These are phyloP conservation scores for Eimeria necatrix DNA, from an alignment of 169 alveolate species.

Conservation along the genomic window DNA sequence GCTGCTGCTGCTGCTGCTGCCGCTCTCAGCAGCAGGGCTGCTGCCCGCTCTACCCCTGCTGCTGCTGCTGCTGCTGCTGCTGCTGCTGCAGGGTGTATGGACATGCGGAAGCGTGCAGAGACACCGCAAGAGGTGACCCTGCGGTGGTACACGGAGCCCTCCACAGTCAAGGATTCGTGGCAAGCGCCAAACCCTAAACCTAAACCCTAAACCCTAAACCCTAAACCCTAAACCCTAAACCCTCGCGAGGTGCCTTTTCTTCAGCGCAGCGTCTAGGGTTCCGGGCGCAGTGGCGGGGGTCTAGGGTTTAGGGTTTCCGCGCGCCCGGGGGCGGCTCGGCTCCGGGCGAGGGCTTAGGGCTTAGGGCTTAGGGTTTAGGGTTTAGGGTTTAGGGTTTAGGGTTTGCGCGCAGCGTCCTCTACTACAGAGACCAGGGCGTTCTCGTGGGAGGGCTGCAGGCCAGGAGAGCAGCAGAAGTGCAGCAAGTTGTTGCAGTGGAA, in stretches of 20 bases:
- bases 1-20: neutral
- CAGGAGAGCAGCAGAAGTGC: neutral
- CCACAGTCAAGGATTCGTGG: neutral
- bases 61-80: neutral
- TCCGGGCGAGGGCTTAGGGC: too few species aligned
- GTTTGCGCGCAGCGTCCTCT: neutral
- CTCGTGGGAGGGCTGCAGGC: conserved; percentile 23
- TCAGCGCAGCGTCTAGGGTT: too few species aligned
- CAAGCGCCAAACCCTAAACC: neutral
- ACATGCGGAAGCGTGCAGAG: conserved; percentile 52
- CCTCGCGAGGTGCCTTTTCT: too few species aligned
- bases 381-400: neutral
- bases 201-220: too few species aligned
- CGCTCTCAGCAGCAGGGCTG: neutral
- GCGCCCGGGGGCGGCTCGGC: too few species aligned
- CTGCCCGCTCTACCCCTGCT: neutral
- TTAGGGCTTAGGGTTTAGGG: neutral
- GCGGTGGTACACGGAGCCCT: neutral
- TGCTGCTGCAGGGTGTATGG: conserved; percentile 49
- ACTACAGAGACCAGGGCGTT: neutral
- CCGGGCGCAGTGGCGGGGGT: too few species aligned
- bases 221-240: neutral
- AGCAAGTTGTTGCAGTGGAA: neutral
- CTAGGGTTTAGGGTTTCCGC: too few species aligned
- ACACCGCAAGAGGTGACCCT: conserved; percentile 43